These are phyloP conservation scores for Mycena kentingensis DNA, from an alignment of 768 basidiomycete genomes.

Conservation along the genomic window DNA sequence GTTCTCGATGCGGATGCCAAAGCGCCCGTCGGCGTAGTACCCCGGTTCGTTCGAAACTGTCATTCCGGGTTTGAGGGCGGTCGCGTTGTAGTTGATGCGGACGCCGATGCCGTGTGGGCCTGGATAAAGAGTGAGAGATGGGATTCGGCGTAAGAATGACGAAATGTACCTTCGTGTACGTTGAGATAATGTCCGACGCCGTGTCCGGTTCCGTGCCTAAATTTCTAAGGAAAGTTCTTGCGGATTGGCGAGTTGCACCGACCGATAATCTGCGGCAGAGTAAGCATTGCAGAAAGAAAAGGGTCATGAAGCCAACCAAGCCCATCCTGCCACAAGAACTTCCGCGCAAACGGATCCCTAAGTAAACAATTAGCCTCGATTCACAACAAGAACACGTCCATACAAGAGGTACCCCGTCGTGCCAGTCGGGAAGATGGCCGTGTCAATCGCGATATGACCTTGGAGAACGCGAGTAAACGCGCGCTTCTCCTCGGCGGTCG, in stretches of 20 bases:
- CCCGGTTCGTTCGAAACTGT: constrained; percentile 94
- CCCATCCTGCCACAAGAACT: constrained; percentile 83
- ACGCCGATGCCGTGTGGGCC: constrained; percentile 67
- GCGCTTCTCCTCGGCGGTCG: constrained; percentile 78
- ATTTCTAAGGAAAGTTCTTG: constrained; percentile 5
- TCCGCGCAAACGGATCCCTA: constrained; percentile 82
- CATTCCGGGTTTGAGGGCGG: constrained; percentile 80
- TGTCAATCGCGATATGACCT: constrained; percentile 89
- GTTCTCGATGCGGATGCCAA: constrained; percentile 92
- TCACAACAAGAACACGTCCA: too few species aligned
- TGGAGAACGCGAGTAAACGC: constrained; percentile 92
- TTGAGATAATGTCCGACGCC: constrained; percentile 95
- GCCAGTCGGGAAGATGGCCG: constrained; percentile 77
- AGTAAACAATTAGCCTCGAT: too few species aligned
- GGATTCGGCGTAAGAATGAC: neutral
- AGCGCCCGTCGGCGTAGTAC: constrained; percentile 87
- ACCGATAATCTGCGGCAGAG: constrained; percentile 56
- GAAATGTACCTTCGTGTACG: constrained; percentile 75
- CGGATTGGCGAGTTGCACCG: too few species aligned
- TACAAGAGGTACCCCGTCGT: constrained; percentile 61
- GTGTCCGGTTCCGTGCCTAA: constrained; percentile 89
- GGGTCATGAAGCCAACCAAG: constrained; percentile 53
- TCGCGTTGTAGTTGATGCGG: constrained; percentile 65
- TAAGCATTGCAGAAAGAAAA: constrained; percentile 12
- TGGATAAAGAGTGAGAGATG: constrained; percentile 16